Base-by-base conservation (phyloP, 306 rosid species). In the Cicer arietinum region DNA sequence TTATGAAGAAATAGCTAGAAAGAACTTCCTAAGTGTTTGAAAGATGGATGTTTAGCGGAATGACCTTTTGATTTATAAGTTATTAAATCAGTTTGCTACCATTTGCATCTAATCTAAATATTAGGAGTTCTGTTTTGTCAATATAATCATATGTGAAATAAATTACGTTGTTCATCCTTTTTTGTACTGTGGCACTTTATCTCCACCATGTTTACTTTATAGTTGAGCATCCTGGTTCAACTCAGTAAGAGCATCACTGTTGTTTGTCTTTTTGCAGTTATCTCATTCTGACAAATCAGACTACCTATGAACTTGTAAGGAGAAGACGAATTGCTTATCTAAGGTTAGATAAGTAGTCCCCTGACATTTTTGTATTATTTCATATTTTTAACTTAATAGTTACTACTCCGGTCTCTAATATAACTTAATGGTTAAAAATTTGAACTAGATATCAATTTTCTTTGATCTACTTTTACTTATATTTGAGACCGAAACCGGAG, bases 251-350 rank as follows among this genome's bases (percentile, higher is more conserved):
- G 47, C 39, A 50, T 75, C 12, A n/a, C 68, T 46, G 58, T 35
- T 77, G 62, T 20, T 70, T 81, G 18, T 44, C 72, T 69, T 84
- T 77, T 60, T 83, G 90, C 94, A 95, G 99, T 74, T 95, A 89
- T 81, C 97, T 92, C 64, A 84, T 91, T 81, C 65, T 95, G 83
- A 95, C 98, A 46, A 95, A 95, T 78, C 98, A 95, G 84, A 95
- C 97, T 13, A 95, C 98, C 14, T 92, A 84, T 59, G 99, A 95
- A 80, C 95, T 95, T 11, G 93, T 95, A 77, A 90, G 96, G 84
- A 94, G 99, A 62, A 95, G 98, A 73, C 90, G 99, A 57, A 95
- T 95, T 82, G 64, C 84, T 39, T 92, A 92, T 81, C 89, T 95
- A 58, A 92, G 99, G 99, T 95, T 75, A 42, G 91, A 83, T 77